phyloP scores from a whole-genome alignment of 305 asterid genomes.

The Solanum chacoense region DNA sequence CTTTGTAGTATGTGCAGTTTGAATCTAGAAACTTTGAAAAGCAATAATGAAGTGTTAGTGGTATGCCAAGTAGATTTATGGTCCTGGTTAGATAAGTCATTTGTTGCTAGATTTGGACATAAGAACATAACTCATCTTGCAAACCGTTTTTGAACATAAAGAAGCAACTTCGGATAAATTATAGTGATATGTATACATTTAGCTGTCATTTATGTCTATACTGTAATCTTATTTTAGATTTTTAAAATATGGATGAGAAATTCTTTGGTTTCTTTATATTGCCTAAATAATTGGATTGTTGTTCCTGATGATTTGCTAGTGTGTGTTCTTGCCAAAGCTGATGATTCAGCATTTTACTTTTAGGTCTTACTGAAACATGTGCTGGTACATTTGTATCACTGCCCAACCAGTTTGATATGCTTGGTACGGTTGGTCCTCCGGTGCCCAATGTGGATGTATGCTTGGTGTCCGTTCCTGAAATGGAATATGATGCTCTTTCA shows the following conservation, averaged over 20 bases:
- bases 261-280: not conserved
- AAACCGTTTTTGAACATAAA: not conserved
- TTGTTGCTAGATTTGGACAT: not conserved
- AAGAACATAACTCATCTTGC: not conserved
- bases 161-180: not conserved
- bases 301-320: not conserved
- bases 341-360: not conserved
- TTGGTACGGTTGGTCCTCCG: constrained; percentile 21
- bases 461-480: constrained; percentile 19
- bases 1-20: not conserved
- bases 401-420: constrained; percentile 16
- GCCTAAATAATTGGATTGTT: not conserved
- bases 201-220: not conserved
- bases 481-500: constrained; percentile 19
- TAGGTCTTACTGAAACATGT: constrained; percentile 20
- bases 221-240: not conserved
- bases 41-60: not conserved
- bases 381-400: constrained; percentile 16
- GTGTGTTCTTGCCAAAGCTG: not conserved
- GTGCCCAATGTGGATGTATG: constrained; percentile 14
- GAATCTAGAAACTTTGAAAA: not conserved
- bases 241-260: not conserved
- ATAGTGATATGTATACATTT: not conserved
- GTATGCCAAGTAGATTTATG: not conserved
- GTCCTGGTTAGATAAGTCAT: not conserved